Evolutionary conservation across 1,284 basidiomycete genomes (phyloP).

Genomic region (Trichosporon coremiiforme): DNA sequence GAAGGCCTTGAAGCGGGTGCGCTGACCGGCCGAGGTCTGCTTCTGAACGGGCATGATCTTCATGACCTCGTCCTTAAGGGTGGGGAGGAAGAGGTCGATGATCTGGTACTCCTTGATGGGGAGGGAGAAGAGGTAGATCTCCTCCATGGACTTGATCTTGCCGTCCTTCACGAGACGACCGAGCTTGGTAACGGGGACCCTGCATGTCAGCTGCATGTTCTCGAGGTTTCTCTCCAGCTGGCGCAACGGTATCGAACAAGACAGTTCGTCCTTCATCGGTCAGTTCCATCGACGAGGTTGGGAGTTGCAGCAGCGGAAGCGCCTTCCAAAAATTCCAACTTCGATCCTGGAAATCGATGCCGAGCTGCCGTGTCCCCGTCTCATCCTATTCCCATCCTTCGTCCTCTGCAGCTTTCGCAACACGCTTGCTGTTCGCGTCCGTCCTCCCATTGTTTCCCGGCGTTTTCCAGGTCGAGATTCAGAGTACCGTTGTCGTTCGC

Average conservation of each 20-base stretch:
- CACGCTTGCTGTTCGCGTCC: too few species aligned
- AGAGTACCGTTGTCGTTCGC: background rate
- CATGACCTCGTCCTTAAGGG: constrained; percentile 99
- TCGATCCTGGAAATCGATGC: too few species aligned
- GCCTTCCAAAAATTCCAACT: background rate
- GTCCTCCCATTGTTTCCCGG: too few species aligned
- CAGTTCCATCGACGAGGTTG: too few species aligned
- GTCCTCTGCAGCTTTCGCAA: too few species aligned
- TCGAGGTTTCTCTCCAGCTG: background rate
- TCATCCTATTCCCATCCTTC: too few species aligned
- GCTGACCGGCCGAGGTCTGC: constrained; percentile 99
- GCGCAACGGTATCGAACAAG: background rate
- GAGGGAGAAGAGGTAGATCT: constrained; percentile 99
- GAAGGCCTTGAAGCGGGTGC: constrained; percentile 99
- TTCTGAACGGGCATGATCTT: constrained; percentile 99
- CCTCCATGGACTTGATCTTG: constrained; percentile 99
- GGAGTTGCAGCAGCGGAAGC: background rate
- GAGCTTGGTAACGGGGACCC: constrained; percentile 98
- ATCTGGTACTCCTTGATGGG: constrained; percentile 99
- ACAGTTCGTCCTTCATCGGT: too few species aligned
- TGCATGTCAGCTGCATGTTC: constrained; percentile 46
- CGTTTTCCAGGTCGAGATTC: background rate
- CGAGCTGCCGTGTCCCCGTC: too few species aligned
- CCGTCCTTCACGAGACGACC: constrained; percentile 99
- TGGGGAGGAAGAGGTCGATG: constrained; percentile 95